A percentile compares a stretch with the other conserved stretches of the same genome.
These are phyloP conservation scores for Trichosporon ovoides DNA, from an alignment of 1,284 basidiomycete genomes.

Conservation along the genomic window DNA sequence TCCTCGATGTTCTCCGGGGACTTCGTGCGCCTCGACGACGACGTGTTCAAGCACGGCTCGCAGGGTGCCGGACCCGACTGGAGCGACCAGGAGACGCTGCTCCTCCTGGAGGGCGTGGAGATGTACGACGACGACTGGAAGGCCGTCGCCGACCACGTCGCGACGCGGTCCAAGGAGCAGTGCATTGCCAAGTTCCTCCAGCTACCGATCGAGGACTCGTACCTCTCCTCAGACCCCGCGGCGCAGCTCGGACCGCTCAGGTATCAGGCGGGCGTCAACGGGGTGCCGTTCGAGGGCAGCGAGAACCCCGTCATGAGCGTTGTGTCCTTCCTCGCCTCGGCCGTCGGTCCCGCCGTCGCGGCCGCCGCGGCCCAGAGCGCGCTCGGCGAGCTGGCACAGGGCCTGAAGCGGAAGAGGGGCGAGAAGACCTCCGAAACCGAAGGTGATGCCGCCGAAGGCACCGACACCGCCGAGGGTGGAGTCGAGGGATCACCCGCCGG, in stretches of 20 bases:
- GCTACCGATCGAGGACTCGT: conserved; percentile 93
- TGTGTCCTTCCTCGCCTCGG: conserved; percentile 90
- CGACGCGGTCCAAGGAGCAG: conserved; percentile 82
- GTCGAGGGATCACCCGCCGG: too few relatives aligned
- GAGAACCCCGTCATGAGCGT: conserved; percentile 99
- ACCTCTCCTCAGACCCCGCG: conserved; percentile 51
- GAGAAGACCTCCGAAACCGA: conserved; percentile 24
- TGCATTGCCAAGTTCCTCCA: conserved; percentile 95
- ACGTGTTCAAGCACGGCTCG: conserved; percentile 52
- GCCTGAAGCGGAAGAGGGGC: conserved; percentile 60
- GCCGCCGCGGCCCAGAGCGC: conserved; percentile 90
- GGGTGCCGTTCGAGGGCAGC: conserved; percentile 84
- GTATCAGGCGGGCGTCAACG: conserved; percentile 53
- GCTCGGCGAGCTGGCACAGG: conserved; percentile 58
- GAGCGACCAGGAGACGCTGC: conserved; percentile 84
- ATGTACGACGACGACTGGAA: conserved; percentile 99
- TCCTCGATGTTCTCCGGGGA: conserved; percentile 94
- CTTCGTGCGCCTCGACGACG: conserved; percentile 81
- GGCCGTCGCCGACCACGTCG: conserved; percentile 84
- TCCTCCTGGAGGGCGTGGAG: conserved; percentile 89
- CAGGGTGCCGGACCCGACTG: conserved; percentile 63
- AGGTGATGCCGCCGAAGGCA: conserved; percentile 15
- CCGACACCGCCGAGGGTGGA: conserved; percentile 17
- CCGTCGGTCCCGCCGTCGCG: conserved; percentile 84
- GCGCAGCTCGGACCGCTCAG: conserved; percentile 67